Percentiles rank a stretch among this genome's conserved stretches.
These are phyloP conservation scores for Boeremia exigua DNA, from an alignment of 2,329 filamentous ascomycete genomes.

Conservation along the genomic window DNA sequence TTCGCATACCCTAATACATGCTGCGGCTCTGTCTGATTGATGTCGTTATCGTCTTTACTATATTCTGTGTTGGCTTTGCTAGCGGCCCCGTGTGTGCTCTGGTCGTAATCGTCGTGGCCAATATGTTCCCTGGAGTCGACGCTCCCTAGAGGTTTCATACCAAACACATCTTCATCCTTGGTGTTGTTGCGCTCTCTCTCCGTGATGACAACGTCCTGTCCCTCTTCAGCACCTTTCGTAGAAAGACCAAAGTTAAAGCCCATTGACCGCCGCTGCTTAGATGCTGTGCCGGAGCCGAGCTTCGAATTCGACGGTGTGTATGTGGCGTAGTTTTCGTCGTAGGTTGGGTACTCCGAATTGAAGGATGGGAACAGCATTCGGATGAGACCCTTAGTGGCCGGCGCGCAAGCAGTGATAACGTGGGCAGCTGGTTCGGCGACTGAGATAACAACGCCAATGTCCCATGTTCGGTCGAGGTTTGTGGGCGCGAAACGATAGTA, in stretches of 20 bases:
- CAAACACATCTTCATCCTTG: constrained; percentile 20
- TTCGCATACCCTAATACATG: constrained; percentile 15
- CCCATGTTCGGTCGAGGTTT: constrained; percentile 40
- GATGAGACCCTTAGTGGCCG: constrained; percentile 58
- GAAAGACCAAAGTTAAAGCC: constrained; percentile 23
- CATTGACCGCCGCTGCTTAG: constrained; percentile 4
- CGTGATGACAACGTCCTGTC: constrained; percentile 15
- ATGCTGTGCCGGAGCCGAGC: constrained; percentile 11
- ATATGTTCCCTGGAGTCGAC: constrained; percentile 24
- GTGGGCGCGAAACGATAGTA: constrained; percentile 47
- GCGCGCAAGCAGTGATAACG: constrained; percentile 61
- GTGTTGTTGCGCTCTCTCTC: constrained; percentile 7
- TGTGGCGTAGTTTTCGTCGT: constrained; percentile 19
- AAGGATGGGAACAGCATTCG: constrained; percentile 44
- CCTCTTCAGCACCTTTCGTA: constrained; percentile 10
- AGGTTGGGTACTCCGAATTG: constrained; percentile 23
- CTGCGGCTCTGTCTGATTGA: constrained; percentile 19
- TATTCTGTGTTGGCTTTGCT: constrained; percentile 24
- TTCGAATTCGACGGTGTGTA: constrained; percentile 14
- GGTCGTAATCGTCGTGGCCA: constrained; percentile 5
- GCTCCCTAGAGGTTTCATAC: constrained; percentile 23
- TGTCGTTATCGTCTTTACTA: constrained; percentile 17
- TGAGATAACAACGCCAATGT: constrained; percentile 48
- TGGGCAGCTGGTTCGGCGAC: constrained; percentile 53
- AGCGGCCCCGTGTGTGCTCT: constrained; percentile 3